These are phyloP conservation scores for Bruguiera gymnorhiza DNA, from an alignment of 345 rosid species.

Conservation along the genomic window DNA sequence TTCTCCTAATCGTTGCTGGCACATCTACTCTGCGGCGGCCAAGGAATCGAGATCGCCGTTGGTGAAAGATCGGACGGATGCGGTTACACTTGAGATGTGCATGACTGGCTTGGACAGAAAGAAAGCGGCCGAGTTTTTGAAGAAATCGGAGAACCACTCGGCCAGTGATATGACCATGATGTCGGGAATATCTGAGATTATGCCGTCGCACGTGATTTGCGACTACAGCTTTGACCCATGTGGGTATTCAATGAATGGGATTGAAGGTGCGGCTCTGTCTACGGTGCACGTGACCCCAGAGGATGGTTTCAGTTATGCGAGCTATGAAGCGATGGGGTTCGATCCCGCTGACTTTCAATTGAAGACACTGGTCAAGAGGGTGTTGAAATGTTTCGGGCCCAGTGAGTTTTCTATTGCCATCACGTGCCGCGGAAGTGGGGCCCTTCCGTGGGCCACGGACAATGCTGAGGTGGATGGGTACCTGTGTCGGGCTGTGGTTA, in stretches of 20 bases:
- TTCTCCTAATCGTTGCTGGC: constrained; percentile 48
- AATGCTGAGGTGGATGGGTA: constrained; percentile 45
- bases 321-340: constrained; percentile 68
- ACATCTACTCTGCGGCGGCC: constrained; percentile 49
- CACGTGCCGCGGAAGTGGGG: constrained; percentile 24
- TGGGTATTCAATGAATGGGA: constrained; percentile 78
- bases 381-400: constrained; percentile 53
- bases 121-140: constrained; percentile 55
- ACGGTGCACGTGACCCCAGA: constrained; percentile 89
- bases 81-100: constrained; percentile 65
- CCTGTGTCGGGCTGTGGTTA: constrained; percentile 27
- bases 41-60: constrained; percentile 7
- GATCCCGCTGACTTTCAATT: constrained; percentile 34
- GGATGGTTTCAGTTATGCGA: constrained; percentile 76
- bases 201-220: constrained; percentile 61
- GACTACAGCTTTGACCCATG: constrained; percentile 76
- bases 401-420: constrained; percentile 56
- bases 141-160: constrained; percentile 26
- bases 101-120: constrained; percentile 64
- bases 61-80: constrained; percentile 10
- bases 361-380: constrained; percentile 41
- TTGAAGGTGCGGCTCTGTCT: constrained; percentile 46
- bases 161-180: constrained; percentile 51
- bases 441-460: constrained; percentile 21
- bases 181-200: constrained; percentile 57